Percentiles rank a stretch among this genome's conserved stretches.
Evolutionary conservation across 768 basidiomycete genomes (phyloP).

Genomic region (Lentinus brumalis): DNA sequence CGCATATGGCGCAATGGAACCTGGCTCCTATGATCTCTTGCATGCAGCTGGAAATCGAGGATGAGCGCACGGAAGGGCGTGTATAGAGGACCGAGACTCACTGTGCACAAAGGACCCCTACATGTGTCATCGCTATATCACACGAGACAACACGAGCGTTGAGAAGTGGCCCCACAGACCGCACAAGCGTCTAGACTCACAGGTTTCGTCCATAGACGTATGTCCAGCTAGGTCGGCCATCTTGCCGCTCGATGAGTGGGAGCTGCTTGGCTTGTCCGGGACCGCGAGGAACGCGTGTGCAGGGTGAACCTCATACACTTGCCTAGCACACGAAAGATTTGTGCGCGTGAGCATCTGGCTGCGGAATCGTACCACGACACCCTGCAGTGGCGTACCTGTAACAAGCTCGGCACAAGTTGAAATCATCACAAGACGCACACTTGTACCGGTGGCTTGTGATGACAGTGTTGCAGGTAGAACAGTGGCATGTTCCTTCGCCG

Average conservation of each 20-base stretch:
- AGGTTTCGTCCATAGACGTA: constrained; percentile 57
- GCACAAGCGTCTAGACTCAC: constrained; percentile 40
- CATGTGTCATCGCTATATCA: constrained; percentile 67
- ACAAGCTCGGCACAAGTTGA: constrained; percentile 81
- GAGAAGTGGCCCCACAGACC: not conserved
- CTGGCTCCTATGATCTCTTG: constrained; percentile 90
- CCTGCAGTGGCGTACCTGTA: constrained; percentile 57
- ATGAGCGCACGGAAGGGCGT: not conserved
- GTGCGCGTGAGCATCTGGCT: constrained; percentile 5
- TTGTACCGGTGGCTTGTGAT: constrained; percentile 74
- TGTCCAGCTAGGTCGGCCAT: constrained; percentile 16
- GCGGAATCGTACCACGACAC: not conserved
- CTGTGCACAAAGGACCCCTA: constrained; percentile 86
- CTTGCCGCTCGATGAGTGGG: constrained; percentile 28
- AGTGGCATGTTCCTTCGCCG: constrained; percentile 61
- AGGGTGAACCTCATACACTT: constrained; percentile 91
- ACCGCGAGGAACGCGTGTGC: constrained; percentile 83
- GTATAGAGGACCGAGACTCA: constrained; percentile 41
- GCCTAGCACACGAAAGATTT: constrained; percentile 44
- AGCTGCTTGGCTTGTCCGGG: constrained; percentile 57
- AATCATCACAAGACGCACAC: constrained; percentile 78
- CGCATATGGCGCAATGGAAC: constrained; percentile 91
- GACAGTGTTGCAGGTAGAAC: constrained; percentile 77
- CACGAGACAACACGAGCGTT: not conserved
- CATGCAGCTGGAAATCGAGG: constrained; percentile 58